phyloP scores from a whole-genome alignment of 495 filamentous ascomycete species.

The Penicillium goetzii region DNA sequence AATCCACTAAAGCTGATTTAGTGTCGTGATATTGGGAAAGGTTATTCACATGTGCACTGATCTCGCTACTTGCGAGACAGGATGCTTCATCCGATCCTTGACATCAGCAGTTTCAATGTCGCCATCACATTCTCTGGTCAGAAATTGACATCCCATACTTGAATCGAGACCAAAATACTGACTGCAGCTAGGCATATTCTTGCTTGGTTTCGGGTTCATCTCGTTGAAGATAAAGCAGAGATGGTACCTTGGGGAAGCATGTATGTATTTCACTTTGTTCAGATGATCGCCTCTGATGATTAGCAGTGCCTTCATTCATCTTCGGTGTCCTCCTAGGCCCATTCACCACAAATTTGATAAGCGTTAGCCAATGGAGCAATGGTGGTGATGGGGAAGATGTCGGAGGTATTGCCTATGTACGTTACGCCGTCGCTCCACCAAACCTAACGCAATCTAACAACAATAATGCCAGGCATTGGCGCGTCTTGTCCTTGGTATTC shows the following conservation, averaged over 20 bases:
- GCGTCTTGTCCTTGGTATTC: slow-evolving; percentile 58
- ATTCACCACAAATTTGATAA: slow-evolving; percentile 51
- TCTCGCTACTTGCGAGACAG: slow-evolving; percentile 16
- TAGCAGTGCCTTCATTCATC: slow-evolving; percentile 54
- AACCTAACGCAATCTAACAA: slow-evolving; percentile 5
- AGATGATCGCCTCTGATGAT: slow-evolving; percentile 9
- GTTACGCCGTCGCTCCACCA: background rate
- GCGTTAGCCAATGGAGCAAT: slow-evolving; percentile 46
- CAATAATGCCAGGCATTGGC: slow-evolving; percentile 44
- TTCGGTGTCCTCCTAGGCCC: slow-evolving; percentile 54
- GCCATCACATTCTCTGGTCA: slow-evolving; percentile 50
- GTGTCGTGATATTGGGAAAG: slow-evolving; percentile 3
- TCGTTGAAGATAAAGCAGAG: slow-evolving; percentile 56
- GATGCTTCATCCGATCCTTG: slow-evolving; percentile 54
- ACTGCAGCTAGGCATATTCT: slow-evolving; percentile 32
- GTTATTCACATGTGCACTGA: background rate
- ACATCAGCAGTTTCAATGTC: slow-evolving; percentile 57
- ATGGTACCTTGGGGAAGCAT: slow-evolving; percentile 62
- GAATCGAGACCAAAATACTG: background rate
- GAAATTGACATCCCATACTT: background rate
- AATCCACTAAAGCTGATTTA: background rate
- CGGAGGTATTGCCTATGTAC: slow-evolving; percentile 50
- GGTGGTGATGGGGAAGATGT: slow-evolving; percentile 40
- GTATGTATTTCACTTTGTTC: slow-evolving; percentile 38
- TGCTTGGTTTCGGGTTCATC: slow-evolving; percentile 49